phyloP scores from a whole-genome alignment of 371 early-diverging fungal genomes.

The Rhizopus delemar region DNA sequence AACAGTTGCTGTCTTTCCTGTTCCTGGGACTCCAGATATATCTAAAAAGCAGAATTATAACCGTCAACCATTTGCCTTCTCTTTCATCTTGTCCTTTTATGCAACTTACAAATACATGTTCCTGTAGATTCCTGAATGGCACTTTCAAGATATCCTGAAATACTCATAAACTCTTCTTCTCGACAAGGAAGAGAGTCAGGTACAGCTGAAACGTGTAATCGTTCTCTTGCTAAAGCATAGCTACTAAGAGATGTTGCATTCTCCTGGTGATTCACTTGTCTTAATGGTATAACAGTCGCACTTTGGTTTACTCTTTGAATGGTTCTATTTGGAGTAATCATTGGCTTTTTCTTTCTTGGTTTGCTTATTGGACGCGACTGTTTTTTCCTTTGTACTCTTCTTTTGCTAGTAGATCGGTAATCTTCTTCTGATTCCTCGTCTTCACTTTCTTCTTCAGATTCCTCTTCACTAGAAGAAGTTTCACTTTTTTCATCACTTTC shows the following conservation, averaged over 20 bases:
- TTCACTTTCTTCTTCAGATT: conserved; percentile 1
- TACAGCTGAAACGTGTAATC: conserved; percentile 86
- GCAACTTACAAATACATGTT: conserved; percentile 75
- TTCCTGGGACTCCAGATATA: conserved; percentile 97
- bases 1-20: conserved; percentile 98
- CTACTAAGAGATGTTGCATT: conserved; percentile 26
- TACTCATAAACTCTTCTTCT: conserved; percentile 83
- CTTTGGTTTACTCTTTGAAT: conserved; percentile 25
- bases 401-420: background rate
- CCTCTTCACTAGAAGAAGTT: background rate
- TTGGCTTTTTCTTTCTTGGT: background rate
- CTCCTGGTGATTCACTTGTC: conserved; percentile 15
- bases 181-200: conserved; percentile 91
- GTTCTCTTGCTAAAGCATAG: conserved; percentile 71
- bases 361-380: too few relatives aligned
- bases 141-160: conserved; percentile 68
- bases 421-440: background rate
- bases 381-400: background rate
- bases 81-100: too few relatives aligned
- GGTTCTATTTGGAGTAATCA: background rate
- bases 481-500: background rate
- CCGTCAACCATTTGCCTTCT: too few relatives aligned
- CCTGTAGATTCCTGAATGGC: conserved; percentile 81
- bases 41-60: conserved; percentile 40
- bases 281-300: conserved; percentile 16